These are phyloP conservation scores for Geotrichum aggregatum DNA, from an alignment of 1,139 yeast species.

Conservation along the genomic window DNA sequence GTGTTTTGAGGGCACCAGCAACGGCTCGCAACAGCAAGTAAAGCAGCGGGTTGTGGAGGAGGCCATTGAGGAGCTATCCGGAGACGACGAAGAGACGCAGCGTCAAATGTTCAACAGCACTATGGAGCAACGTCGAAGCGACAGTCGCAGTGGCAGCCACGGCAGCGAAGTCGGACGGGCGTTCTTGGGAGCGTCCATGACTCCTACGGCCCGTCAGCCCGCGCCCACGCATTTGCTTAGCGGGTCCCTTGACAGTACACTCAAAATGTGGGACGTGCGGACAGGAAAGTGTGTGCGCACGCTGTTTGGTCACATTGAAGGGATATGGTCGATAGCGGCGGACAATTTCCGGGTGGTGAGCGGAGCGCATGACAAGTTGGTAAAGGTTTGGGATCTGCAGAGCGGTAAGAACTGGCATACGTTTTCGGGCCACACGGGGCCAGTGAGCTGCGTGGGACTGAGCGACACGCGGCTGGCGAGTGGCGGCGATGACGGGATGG, in stretches of 20 bases:
- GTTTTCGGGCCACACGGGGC: constrained; percentile 67
- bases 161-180: background rate
- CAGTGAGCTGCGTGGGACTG: constrained; percentile 82
- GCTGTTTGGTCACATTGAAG: constrained; percentile 95
- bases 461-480: constrained; percentile 88
- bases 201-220: background rate
- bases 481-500: constrained; percentile 83
- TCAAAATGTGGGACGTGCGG: constrained; percentile 84
- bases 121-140: background rate
- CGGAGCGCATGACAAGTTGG: constrained; percentile 87
- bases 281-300: constrained; percentile 88
- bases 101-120: background rate
- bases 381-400: constrained; percentile 94
- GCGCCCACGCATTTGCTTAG: constrained; percentile 77
- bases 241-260: constrained; percentile 90
- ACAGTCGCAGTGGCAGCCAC: background rate
- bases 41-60: background rate
- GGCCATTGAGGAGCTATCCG: background rate
- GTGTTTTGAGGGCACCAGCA: constrained; percentile 25
- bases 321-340: constrained; percentile 94
- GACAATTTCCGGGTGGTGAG: constrained; percentile 91
- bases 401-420: constrained; percentile 92
- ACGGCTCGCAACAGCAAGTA: background rate
- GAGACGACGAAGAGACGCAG: constrained; percentile 10
- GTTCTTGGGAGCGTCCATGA: background rate